Percentiles rank a stretch among this genome's conserved stretches.
These are phyloP conservation scores for Sporothrix variecibatus DNA, from an alignment of 2,329 filamentous ascomycete species.

Conservation along the genomic window DNA sequence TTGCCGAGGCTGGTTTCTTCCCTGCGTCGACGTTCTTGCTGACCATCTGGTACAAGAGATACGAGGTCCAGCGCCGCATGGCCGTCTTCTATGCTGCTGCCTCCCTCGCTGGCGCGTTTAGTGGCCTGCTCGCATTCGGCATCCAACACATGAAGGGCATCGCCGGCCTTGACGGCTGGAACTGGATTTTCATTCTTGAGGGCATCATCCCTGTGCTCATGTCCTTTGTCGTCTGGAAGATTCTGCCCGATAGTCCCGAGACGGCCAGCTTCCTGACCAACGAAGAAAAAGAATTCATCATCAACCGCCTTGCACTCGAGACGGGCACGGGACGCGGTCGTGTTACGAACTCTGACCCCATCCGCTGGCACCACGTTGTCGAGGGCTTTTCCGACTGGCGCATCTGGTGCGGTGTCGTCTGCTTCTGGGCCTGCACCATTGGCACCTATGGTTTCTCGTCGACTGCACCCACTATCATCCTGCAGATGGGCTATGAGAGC, in stretches of 20 bases:
- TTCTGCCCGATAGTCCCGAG: slow-evolving; percentile 40
- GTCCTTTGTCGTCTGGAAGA: slow-evolving; percentile 30
- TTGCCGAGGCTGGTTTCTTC: slow-evolving; percentile 50
- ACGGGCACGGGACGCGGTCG: slow-evolving; percentile 27
- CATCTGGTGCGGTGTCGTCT: slow-evolving; percentile 29
- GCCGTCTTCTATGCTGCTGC: slow-evolving; percentile 27
- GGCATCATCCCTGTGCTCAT: slow-evolving; percentile 34
- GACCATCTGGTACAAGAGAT: slow-evolving; percentile 27
- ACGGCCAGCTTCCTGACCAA: slow-evolving; percentile 36
- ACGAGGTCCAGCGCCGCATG: slow-evolving; percentile 26
- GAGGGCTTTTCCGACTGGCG: slow-evolving; percentile 27
- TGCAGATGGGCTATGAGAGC: slow-evolving; percentile 48
- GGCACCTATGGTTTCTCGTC: slow-evolving; percentile 23
- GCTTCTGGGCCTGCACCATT: slow-evolving; percentile 27
- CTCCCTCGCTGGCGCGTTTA: slow-evolving; percentile 25
- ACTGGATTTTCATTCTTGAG: slow-evolving; percentile 61
- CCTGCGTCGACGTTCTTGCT: slow-evolving; percentile 36
- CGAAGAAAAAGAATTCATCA: slow-evolving; percentile 40
- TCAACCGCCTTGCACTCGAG: slow-evolving; percentile 38
- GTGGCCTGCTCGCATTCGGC: slow-evolving; percentile 25
- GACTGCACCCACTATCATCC: slow-evolving; percentile 62
- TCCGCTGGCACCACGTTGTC: slow-evolving; percentile 25
- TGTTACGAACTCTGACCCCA: slow-evolving; percentile 26
- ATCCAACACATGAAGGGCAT: slow-evolving; percentile 26
- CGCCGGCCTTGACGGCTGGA: slow-evolving; percentile 54